A percentile compares a stretch with the other conserved stretches of the same genome.
phyloP scores from a whole-genome alignment of 2,329 filamentous ascomycete species.

The Fusarium tupiense region DNA sequence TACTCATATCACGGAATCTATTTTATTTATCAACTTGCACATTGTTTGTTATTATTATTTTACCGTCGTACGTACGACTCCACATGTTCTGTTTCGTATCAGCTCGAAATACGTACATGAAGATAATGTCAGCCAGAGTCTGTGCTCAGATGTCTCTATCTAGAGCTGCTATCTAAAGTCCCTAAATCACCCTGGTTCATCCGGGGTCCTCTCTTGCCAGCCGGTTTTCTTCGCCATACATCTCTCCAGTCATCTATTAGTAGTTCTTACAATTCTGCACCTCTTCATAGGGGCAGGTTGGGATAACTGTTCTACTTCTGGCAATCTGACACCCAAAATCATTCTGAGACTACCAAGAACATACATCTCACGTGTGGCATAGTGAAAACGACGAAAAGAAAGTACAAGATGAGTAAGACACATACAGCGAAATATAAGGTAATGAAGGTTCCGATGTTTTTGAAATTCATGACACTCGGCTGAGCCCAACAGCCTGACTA shows the following conservation, averaged over 20 bases:
- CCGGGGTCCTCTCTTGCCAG: not conserved
- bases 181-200: not conserved
- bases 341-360: not conserved
- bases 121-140: not conserved
- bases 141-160: not conserved
- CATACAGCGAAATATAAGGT: not conserved
- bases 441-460: conserved; percentile 15
- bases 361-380: not conserved
- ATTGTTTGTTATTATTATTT: not conserved
- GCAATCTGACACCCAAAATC: not conserved
- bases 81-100: not conserved
- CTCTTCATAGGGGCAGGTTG: not conserved
- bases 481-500: not conserved
- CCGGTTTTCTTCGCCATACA: not conserved
- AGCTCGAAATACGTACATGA: no score
- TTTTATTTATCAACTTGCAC: conserved; percentile 29
- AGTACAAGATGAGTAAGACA: not conserved
- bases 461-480: conserved; percentile 11
- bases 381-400: not conserved
- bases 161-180: not conserved
- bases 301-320: not conserved
- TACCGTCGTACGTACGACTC: not conserved
- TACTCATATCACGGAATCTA: conserved; percentile 23
- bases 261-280: not conserved
- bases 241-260: not conserved